These are phyloP conservation scores for Thozetella sp. DNA, from an alignment of 495 filamentous ascomycete genomes.

Conservation along the genomic window DNA sequence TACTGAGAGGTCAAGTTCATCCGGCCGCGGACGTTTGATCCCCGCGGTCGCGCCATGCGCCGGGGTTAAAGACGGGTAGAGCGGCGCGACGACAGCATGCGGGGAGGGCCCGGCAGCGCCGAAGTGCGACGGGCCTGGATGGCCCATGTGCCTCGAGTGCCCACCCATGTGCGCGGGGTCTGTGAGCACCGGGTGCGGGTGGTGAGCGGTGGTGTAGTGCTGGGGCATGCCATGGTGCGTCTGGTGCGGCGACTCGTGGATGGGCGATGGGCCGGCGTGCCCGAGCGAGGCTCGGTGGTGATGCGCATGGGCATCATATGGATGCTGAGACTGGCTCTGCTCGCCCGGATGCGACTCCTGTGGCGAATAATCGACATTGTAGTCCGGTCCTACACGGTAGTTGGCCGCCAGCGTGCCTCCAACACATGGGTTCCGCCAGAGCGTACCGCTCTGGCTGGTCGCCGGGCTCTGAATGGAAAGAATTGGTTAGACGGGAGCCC, in stretches of 20 bases:
- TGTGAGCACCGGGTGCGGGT: conserved; percentile 50
- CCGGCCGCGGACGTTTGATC: conserved; percentile 44
- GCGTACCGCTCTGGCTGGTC: conserved; percentile 69
- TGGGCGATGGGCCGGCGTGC: conserved; percentile 42
- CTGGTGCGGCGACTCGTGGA: conserved; percentile 38
- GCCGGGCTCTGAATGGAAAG: conserved; percentile 56
- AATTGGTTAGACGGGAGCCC: conserved; percentile 49
- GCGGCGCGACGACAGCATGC: conserved; percentile 39
- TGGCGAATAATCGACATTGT: conserved; percentile 65
- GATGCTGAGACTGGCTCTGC: conserved; percentile 50
- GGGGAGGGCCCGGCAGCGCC: conserved; percentile 38
- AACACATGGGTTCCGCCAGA: conserved; percentile 75
- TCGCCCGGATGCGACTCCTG: conserved; percentile 60
- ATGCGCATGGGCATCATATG: conserved; percentile 48
- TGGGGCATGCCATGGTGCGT: conserved; percentile 51
- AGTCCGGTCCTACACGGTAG: conserved; percentile 60
- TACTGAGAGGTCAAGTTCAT: conserved; percentile 51
- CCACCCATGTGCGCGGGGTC: conserved; percentile 44
- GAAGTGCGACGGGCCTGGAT: conserved; percentile 46
- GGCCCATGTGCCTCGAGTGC: conserved; percentile 46
- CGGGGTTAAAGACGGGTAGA: conserved; percentile 46
- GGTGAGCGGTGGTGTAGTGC: conserved; percentile 49
- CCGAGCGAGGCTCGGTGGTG: conserved; percentile 48
- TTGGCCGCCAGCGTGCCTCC: conserved; percentile 68
- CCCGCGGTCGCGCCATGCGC: conserved; percentile 40